phyloP scores from a whole-genome alignment of 1,139 yeast species.

The Yamadazyma dendronema region DNA sequence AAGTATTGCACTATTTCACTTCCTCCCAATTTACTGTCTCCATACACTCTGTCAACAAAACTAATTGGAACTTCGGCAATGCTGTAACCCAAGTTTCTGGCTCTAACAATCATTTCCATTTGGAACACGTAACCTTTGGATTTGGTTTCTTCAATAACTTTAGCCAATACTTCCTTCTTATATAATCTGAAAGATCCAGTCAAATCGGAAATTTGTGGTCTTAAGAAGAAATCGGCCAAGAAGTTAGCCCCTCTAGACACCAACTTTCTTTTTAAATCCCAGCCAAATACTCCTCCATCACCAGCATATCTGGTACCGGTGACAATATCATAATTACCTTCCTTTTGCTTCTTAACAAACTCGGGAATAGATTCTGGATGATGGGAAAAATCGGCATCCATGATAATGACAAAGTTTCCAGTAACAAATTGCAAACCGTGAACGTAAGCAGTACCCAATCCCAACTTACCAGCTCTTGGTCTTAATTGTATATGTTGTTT shows the following conservation, averaged over 20 bases:
- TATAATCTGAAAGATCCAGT: constrained; percentile 80
- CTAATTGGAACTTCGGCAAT: constrained; percentile 81
- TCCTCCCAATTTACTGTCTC: constrained; percentile 80
- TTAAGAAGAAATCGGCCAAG: constrained; percentile 66
- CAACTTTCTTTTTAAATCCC: constrained; percentile 81
- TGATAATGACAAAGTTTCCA: constrained; percentile 75
- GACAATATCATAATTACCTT: constrained; percentile 67
- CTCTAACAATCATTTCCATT: constrained; percentile 89
- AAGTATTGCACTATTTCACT: constrained; percentile 78
- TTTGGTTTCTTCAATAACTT: constrained; percentile 66
- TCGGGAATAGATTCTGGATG: constrained; percentile 80
- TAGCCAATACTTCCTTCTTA: constrained; percentile 66
- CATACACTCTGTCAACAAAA: constrained; percentile 78
- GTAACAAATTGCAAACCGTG: constrained; percentile 73
- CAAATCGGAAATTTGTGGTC: constrained; percentile 73
- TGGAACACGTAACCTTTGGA: constrained; percentile 85
- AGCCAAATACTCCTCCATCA: constrained; percentile 80
- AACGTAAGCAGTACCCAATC: constrained; percentile 80
- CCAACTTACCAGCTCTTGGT: constrained; percentile 78
- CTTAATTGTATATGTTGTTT: constrained; percentile 61
- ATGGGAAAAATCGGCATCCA: constrained; percentile 88
- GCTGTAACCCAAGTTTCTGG: constrained; percentile 65
- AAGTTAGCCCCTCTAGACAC: constrained; percentile 83
- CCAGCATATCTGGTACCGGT: constrained; percentile 87
- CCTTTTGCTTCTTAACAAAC: constrained; percentile 68